Percentiles rank a stretch among this genome's conserved stretches.
These are phyloP conservation scores for Penicillium sp. DNA, from an alignment of 2,329 filamentous ascomycete genomes.

Conservation along the genomic window DNA sequence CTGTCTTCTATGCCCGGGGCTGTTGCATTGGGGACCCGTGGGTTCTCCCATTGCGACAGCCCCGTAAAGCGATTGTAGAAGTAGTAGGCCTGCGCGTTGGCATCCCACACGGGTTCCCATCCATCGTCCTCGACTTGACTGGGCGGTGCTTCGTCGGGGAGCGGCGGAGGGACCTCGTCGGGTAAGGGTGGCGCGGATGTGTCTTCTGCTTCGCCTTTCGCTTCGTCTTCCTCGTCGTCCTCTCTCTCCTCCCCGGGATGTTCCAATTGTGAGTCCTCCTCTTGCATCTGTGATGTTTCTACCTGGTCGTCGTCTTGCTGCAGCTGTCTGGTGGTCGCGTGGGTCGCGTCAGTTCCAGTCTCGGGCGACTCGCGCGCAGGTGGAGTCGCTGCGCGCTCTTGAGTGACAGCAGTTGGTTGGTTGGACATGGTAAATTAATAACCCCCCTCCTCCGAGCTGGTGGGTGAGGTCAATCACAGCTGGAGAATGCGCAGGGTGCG, in stretches of 20 bases:
- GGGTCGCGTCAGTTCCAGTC: too few relatives aligned
- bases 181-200: constrained; percentile 41
- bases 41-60: constrained; percentile 80
- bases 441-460: too few relatives aligned
- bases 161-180: constrained; percentile 46
- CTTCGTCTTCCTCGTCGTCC: constrained; percentile 14
- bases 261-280: too few relatives aligned
- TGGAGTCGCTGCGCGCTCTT: too few relatives aligned
- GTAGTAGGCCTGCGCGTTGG: constrained; percentile 66
- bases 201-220: constrained; percentile 20
- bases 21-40: constrained; percentile 60
- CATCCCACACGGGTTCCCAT: constrained; percentile 79
- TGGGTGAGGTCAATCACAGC: too few relatives aligned
- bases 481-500: too few relatives aligned
- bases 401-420: too few relatives aligned
- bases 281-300: too few relatives aligned
- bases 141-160: constrained; percentile 54
- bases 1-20: constrained; percentile 28
- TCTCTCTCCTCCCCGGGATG: constrained; percentile 25
- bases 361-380: too few relatives aligned
- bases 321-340: too few relatives aligned
- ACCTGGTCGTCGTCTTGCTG: not conserved
- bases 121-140: constrained; percentile 57
- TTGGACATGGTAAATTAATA: too few relatives aligned
- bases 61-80: constrained; percentile 81